Evolutionary conservation across 345 rosid species (phyloP), one percentile per base, ranked within the genome.

Genomic region (Aurinia saxatilis): DNA sequence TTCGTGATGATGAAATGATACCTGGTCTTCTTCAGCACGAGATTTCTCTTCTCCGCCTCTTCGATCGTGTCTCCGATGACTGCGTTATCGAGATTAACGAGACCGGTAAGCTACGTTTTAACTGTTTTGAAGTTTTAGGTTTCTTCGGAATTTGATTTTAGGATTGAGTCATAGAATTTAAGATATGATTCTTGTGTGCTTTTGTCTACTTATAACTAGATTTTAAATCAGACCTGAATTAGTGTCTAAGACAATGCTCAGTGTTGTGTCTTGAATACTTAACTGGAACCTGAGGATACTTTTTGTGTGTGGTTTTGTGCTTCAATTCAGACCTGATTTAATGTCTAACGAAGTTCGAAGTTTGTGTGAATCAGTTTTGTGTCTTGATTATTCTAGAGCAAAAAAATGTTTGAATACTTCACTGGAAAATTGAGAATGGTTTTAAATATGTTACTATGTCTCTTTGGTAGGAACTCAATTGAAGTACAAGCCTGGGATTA

Each of bases 21-120:
- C 96, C 99, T 2, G 96, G 97, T 41, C 96, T 87, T 60, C 88
- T 71, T 5, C 84, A 76, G 11, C 82, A 90, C 50, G 95, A 93
- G 80, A 62, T 90, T 68, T 82, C 90, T 73, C 80, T 93, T 56
- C 79, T 90, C 58, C 95, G 84, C 72, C 95, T 90, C 52, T 60
- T 90, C 40, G 96, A 90, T 50, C 72, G 49, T 39, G 61, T 90
- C 57, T 77, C 71, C 48, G 99, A 93, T 73, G 96, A 87, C 72
- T 79, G 89, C 56, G 37, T 61, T 57, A 65, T 81, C 16, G 84
- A 84, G 57, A 81, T 90, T 50, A 85, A 90, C 66, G 96, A 85
- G 57, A 85, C 97, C 1, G 97, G 97, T 89, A 70, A 47, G 16
- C 5, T 11, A 6, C 37, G 8, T 30, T 33, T 16, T 6, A 15